A percentile compares a stretch with the other conserved stretches of the same genome.
phyloP scores from a whole-genome alignment of 176 grass and related monocot genomes.

The Aegilops tauschii region DNA sequence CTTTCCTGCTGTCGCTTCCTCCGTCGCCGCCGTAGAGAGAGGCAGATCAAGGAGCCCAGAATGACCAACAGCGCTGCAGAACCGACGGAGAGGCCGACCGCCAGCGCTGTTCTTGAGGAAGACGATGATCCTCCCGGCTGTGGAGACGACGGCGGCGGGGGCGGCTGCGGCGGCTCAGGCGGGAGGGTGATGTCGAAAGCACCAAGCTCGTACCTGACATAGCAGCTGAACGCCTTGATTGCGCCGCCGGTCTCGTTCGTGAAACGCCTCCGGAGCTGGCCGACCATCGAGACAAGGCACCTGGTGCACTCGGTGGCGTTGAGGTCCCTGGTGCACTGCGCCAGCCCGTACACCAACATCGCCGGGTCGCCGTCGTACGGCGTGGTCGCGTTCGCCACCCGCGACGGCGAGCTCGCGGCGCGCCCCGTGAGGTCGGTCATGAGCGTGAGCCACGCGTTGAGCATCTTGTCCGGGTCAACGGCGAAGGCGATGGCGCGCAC shows the following conservation, averaged over 20 bases:
- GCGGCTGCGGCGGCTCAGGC: background rate
- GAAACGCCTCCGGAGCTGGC: rapidly evolving
- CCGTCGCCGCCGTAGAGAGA: background rate
- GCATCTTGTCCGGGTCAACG: background rate
- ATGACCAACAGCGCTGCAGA: background rate
- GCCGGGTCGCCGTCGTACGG: background rate
- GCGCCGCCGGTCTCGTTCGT: background rate
- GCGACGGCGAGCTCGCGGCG: background rate
- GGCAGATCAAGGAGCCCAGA: background rate
- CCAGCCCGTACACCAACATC: slow-evolving; percentile 30
- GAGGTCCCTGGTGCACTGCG: slow-evolving; percentile 56
- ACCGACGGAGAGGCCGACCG: background rate
- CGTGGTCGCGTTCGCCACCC: background rate
- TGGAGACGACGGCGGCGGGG: background rate
- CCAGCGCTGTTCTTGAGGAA: background rate
- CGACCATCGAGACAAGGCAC: background rate
- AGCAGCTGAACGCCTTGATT: slow-evolving; percentile 39
- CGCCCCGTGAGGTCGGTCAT: background rate
- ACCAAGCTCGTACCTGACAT: background rate
- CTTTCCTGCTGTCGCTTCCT: background rate
- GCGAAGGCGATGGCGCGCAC: background rate
- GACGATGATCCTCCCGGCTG: background rate
- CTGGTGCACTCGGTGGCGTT: background rate
- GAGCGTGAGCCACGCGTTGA: background rate
- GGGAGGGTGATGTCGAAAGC: slow-evolving; percentile 14